These are phyloP conservation scores for Apiospora hydei DNA, from an alignment of 2,329 filamentous ascomycete species.

Conservation along the genomic window DNA sequence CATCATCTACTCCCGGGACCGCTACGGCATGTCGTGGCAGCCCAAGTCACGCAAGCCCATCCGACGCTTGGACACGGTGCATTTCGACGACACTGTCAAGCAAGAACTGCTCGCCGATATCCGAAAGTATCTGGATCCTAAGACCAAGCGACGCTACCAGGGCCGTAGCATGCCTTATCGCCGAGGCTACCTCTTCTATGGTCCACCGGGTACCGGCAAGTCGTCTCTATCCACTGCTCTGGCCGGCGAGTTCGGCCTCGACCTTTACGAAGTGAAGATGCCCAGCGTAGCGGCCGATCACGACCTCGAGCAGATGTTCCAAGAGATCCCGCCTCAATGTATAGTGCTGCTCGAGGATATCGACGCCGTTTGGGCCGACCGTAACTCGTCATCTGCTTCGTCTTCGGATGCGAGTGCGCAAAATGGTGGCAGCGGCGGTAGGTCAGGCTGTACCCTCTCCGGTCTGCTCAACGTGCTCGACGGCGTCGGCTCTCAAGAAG, in stretches of 20 bases:
- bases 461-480: constrained; percentile 70
- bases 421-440: constrained; percentile 4
- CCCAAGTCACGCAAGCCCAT: constrained; percentile 57
- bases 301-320: constrained; percentile 56
- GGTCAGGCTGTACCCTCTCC: constrained; percentile 60
- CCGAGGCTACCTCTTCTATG: constrained; percentile 48
- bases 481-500: constrained; percentile 69
- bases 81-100: constrained; percentile 56
- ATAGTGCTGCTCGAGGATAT: constrained; percentile 65
- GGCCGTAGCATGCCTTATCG: constrained; percentile 71
- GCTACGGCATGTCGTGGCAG: constrained; percentile 56
- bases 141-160: constrained; percentile 63
- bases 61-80: constrained; percentile 57
- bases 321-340: constrained; percentile 58
- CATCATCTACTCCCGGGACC: constrained; percentile 55
- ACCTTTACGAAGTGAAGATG: constrained; percentile 60
- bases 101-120: constrained; percentile 56
- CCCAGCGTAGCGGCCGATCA: constrained; percentile 51
- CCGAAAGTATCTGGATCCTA: constrained; percentile 58
- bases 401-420: constrained; percentile 31
- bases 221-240: constrained; percentile 57
- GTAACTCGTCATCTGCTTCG: not conserved
- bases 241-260: constrained; percentile 59
- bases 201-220: constrained; percentile 44
- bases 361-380: constrained; percentile 46